Base-by-base conservation (phyloP, 208 protist species). In the Tritrichomonas musculus region DNA sequence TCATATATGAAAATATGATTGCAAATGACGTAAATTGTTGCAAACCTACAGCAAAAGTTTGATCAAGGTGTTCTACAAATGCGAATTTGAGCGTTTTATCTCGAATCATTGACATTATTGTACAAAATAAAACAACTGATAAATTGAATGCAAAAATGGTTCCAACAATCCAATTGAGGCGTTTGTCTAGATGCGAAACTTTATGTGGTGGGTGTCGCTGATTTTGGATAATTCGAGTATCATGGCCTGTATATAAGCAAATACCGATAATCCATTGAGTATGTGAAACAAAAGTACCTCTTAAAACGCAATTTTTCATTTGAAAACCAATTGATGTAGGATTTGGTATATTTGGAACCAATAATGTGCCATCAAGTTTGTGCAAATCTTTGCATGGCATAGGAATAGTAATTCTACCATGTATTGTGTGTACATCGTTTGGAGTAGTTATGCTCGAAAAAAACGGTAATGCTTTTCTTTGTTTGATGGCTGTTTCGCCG, bases 1-100 rank as follows among this genome's bases (percentile, higher is more conserved):
- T 94, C 53, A 94, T n/a, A 92, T 92, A 94, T 53, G 84, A 94
- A 39, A 60, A 57, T 9, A 95, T 55, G 53, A 95, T 53, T 22
- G 94, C 49, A 57, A 72, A 93, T 39, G 55, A 88, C 27, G 75
- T 57, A 50, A 88, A 88, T 11, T 57, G 22, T 36, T 88, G 44
- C n/a, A 82, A 47, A 25, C 11, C 30, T 8, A 47, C 41, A 20
- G 41, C 3, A 8, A 39, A 30, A 50, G 1, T 82, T 30, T 47
- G 17, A 50, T 82, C 41, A 3, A 82, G 33, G 2, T 9, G 33
- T 27, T 82, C 41, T 20, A 82, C 39, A 30, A 30, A 82, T 30
- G 33, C 13, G 41, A 82, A 82, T 82, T 82, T 82, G 33, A 17
- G 30, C 14, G 41, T 82, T 17, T 47, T 47, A 82, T 82, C 73